Evolutionary conservation across 176 grass and related monocot genomes (phyloP).

Genomic region (Musa schizocarpa): DNA sequence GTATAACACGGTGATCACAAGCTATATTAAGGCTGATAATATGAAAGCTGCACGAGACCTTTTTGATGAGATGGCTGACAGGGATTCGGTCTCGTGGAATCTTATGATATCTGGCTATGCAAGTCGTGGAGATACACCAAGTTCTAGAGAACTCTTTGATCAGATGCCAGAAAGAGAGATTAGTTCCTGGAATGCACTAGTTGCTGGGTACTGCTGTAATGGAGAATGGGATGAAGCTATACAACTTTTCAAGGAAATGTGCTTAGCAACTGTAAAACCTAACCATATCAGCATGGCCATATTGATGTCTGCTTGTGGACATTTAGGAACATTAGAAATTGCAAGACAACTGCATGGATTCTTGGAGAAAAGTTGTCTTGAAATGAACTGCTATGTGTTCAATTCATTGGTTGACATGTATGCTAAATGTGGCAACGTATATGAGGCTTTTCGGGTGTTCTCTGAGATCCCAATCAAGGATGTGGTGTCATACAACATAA

Average conservation of each 20-base stretch:
- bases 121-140: neutral
- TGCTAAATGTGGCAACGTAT: slow-evolving; percentile 42
- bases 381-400: slow-evolving; percentile 46
- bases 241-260: slow-evolving; percentile 40
- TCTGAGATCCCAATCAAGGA: slow-evolving; percentile 30
- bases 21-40: slow-evolving; percentile 30
- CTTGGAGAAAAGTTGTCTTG: slow-evolving; percentile 27
- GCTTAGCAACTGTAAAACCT: slow-evolving; percentile 14
- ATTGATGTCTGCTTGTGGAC: slow-evolving; percentile 46
- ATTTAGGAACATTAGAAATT: slow-evolving; percentile 43
- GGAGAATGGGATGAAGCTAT: slow-evolving; percentile 35
- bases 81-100: slow-evolving; percentile 49
- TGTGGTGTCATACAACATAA: slow-evolving; percentile 58
- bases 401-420: slow-evolving; percentile 54
- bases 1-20: slow-evolving; percentile 31
- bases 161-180: slow-evolving; percentile 32
- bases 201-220: slow-evolving; percentile 26
- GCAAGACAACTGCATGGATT: slow-evolving; percentile 51
- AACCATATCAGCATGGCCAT: slow-evolving; percentile 40
- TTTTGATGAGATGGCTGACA: slow-evolving; percentile 31
- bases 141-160: slow-evolving; percentile 25
- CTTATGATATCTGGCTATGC: slow-evolving; percentile 37
- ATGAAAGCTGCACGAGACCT: slow-evolving; percentile 23
- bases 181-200: slow-evolving; percentile 46
- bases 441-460: slow-evolving; percentile 38